Evolutionary conservation across 1,284 basidiomycete species (phyloP), one percentile per base, ranked within the genome.

Genomic region (Leccinum pseudoinsigne): DNA sequence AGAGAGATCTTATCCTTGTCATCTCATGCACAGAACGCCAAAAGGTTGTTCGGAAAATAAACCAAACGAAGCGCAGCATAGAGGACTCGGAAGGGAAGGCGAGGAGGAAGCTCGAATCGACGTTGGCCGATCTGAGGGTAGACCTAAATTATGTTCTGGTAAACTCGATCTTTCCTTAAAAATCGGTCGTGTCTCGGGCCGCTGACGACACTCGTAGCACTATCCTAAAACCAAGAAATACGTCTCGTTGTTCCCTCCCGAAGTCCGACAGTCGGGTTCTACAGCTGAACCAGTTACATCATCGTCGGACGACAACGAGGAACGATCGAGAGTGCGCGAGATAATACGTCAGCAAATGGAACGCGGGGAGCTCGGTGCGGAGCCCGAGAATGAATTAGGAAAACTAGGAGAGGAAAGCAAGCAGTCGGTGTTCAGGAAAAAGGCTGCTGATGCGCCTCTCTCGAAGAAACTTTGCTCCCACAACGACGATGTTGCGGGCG

Each of bases 141-240:
- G 90, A 95, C 75, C 79, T 95, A 57, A 95, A 94, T 73, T 96
- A 96, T 71, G 85, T 94, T 57, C 69, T 93, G 73, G 93, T 94
- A 67, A 47, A 21, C 45, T 47, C 4, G 3, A 50, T 4, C 11
- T 21, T 50, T 12, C 0, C 18, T 50, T 23, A 5, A 50, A 50
- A 50, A 12, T 50, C 6, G 47, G 12, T 21, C 18, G 18, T 23
- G 47, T 58, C 16, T 54, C 31, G 3, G 28, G 51, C n/a, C 10
- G 21, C 61, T 67, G n/a, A 74, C 18, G 12, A 23, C 21, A 1
- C 9, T 59, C 18, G 16, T 64, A 93, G 90, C 84, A 93, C 74
- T 92, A 89, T 71, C 91, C 93, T 4, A 94, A 90, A 76, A 80
- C 84, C 21, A 84, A 88, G 71, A 95, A 92, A 79, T 96, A 95